These are phyloP conservation scores for Xylaria scruposa DNA, from an alignment of 495 filamentous ascomycete genomes.

Conservation along the genomic window DNA sequence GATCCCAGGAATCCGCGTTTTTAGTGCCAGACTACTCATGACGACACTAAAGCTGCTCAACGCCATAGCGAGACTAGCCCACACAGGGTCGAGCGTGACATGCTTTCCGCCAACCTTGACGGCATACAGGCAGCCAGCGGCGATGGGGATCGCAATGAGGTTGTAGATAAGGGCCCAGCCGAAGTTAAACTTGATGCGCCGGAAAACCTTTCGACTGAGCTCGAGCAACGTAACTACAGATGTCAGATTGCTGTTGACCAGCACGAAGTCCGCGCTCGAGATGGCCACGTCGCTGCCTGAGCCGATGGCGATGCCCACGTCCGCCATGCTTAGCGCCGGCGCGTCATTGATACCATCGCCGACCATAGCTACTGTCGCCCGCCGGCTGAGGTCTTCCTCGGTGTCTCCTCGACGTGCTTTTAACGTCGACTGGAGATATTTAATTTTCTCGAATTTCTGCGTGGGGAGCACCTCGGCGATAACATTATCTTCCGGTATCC, in stretches of 20 bases:
- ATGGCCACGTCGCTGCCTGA: constrained; percentile 87
- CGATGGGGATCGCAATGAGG: constrained; percentile 75
- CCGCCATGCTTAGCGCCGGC: constrained; percentile 78
- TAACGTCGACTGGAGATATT: constrained; percentile 71
- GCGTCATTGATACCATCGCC: constrained; percentile 93
- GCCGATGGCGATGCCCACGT: constrained; percentile 84
- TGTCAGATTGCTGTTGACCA: constrained; percentile 74
- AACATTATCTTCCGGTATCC: constrained; percentile 75
- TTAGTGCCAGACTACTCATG: constrained; percentile 71
- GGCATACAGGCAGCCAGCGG: constrained; percentile 82
- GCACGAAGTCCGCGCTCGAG: constrained; percentile 80
- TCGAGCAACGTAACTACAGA: constrained; percentile 75
- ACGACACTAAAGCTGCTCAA: constrained; percentile 83
- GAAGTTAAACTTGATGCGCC: constrained; percentile 85
- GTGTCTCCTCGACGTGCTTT: constrained; percentile 41
- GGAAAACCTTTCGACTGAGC: constrained; percentile 74
- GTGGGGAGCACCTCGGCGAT: constrained; percentile 87
- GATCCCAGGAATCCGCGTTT: constrained; percentile 52
- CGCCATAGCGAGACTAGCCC: constrained; percentile 89
- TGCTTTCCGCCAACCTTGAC: constrained; percentile 60
- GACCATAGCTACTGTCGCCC: constrained; percentile 59
- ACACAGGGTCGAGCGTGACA: constrained; percentile 75
- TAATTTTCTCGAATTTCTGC: constrained; percentile 85
- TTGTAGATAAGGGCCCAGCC: constrained; percentile 91
- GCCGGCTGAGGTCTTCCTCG: constrained; percentile 40